Base-by-base conservation (phyloP, 2,329 filamentous ascomycete species). In the Neonectria coccinea region DNA sequence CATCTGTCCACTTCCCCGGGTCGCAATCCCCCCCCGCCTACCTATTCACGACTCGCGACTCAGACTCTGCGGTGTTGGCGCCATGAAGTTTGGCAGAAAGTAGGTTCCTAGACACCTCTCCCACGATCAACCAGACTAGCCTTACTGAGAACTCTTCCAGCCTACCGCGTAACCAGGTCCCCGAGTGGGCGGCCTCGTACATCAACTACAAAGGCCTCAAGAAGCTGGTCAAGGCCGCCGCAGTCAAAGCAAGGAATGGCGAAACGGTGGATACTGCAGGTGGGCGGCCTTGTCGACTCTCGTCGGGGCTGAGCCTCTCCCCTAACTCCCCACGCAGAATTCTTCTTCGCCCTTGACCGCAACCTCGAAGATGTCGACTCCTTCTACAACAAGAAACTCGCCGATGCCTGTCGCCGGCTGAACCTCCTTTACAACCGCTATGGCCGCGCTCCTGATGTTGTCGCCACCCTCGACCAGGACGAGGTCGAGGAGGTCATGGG, bases 301-400 rank as follows among this genome's bases (percentile, higher is more conserved):
- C 53, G 66, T 69, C 65, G 74, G 70, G 71, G 68, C 67, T 69
- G 70, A 63, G 71, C 70, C 69, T 68, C 66, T 71, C 69, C 70
- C 72, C 75, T 79, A 75, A 78, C 77, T 72, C 66, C 69, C 70
- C 66, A 70, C 73, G 74, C 83, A 97, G 96, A 94, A 79, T 97
- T 99, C 86, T 97, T 97, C 84, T 97, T 95, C 79, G 92, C 91
- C 69, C 89, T 99, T 78, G 96, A 99, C 78, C 92, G 96, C 74
- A 97, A 98, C 78, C 90, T 99, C 75, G 96, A 99, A 84, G 92
- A 97, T 80, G 95, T 99, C 78, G 94, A 97, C 79, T 88, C 88
- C 56, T 98, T 99, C 80, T 98, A 97, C 84, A 97, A 97, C 82
- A 97, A 94, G 79, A 97, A 97, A 78, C 93, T 94, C 75, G 87